Base-by-base conservation (phyloP, 306 rosid genomes). In the Ziziphus jujuba region DNA sequence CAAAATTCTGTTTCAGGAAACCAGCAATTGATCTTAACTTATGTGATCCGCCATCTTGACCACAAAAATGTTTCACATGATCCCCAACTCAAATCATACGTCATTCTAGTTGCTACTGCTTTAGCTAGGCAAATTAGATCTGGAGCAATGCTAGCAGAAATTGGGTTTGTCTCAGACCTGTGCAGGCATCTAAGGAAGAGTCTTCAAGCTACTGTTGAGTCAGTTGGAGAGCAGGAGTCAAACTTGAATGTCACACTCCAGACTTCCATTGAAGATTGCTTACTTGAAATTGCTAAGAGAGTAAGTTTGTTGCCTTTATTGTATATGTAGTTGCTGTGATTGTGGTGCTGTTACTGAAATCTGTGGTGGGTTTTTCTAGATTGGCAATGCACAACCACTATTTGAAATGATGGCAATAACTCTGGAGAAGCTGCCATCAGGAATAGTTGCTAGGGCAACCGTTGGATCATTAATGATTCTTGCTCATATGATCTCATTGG, bases 111-210 rank as follows among this genome's bases (percentile, higher is more conserved):
- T 72, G 90, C 95, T 68, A 75, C 91, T 65, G 82, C 81, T 70
- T 79, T 95, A 73, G 90, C 88, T 48, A 82, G 87, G 82, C 99
- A 95, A 80, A 84, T 90, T 57, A 78, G 88, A 74, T 85, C 95
- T 2, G 82, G 82, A 63, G 61, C 61, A 35, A 84, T 83, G 68
- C 81, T 90, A 73, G 82, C 82, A 51, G 99, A 95, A 75, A 74
- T 88, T 70, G 99, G 96, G 61, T 90, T 81, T 72, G 97, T 88
- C 57, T 84, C 87, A n/a, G 97, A 90, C 69, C 85, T 95, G 66
- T 95, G 97, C 82, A 79, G 99, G 79, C 99, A 95, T 87, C 84
- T 95, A 21, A 87, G 95, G 78, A 95, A 95, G 84, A 88, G 99
- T 75, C 90, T 87, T 82, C 93, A 82, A 76, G 86, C 91, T 73